phyloP scores from a whole-genome alignment of 129 eudicot species.

The Silybum marianum region DNA sequence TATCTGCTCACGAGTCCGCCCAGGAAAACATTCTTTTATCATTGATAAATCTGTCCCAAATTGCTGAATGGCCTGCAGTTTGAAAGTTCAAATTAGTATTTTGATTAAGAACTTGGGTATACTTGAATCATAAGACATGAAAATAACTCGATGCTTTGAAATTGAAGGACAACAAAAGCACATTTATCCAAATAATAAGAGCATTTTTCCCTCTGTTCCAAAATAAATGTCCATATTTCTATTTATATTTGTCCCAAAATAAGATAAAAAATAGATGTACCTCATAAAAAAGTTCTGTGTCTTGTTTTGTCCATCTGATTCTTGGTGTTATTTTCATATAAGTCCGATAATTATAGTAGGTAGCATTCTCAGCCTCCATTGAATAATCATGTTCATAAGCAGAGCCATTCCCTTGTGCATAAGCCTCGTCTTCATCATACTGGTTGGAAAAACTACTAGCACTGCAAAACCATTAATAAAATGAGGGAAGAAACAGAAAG shows the following conservation, averaged over 20 bases:
- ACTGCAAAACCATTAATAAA: conserved; percentile 40
- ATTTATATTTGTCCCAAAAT: no score
- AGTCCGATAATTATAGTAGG: conserved; percentile 63
- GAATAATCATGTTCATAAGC: conserved; percentile 35
- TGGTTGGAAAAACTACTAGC: conserved; percentile 28
- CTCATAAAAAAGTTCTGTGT: conserved; percentile 85
- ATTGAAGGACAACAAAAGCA: background rate
- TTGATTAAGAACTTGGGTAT: background rate
- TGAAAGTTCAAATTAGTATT: background rate
- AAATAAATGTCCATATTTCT: no score
- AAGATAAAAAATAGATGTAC: conserved; percentile 27
- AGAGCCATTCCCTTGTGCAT: conserved; percentile 39
- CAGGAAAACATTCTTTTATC: conserved; percentile 88
- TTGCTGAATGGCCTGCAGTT: conserved; percentile 66
- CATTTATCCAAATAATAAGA: background rate
- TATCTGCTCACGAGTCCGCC: conserved; percentile 73
- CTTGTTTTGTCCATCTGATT: conserved; percentile 82
- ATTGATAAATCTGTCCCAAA: conserved; percentile 83
- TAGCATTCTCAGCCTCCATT: conserved; percentile 29
- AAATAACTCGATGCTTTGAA: no score
- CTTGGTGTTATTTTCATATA: conserved; percentile 61
- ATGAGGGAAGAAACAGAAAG: background rate
- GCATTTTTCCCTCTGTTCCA: background rate
- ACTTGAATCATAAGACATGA: background rate
- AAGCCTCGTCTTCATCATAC: conserved; percentile 43